A percentile compares a stretch with the other conserved stretches of the same genome.
Evolutionary conservation across 768 basidiomycete species (phyloP).

Genomic region (Jaapia argillacea): DNA sequence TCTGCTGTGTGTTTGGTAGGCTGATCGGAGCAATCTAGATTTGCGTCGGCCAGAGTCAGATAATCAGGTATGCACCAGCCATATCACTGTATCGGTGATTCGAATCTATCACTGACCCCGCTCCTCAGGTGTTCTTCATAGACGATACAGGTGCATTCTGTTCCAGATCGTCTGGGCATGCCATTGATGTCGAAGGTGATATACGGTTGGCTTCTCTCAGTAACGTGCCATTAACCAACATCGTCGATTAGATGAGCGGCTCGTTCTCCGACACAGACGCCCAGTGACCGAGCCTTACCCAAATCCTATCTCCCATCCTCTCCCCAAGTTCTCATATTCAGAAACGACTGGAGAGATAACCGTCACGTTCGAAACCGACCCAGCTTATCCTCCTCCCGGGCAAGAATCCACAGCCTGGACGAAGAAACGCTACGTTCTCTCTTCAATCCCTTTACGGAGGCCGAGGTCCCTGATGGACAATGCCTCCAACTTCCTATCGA

Average conservation of each 20-base stretch:
- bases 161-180: constrained; percentile 72
- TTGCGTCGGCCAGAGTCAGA: no score
- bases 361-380: constrained; percentile 52
- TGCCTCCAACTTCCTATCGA: constrained; percentile 55
- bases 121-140: constrained; percentile 70
- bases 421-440: constrained; percentile 49
- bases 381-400: constrained; percentile 39
- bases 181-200: constrained; percentile 69
- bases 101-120: no score
- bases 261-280: constrained; percentile 69
- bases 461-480: constrained; percentile 64
- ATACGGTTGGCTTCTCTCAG: not conserved
- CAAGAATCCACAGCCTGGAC: constrained; percentile 40
- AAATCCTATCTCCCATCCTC: constrained; percentile 65
- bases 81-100: no score
- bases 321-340: constrained; percentile 60
- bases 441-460: constrained; percentile 56
- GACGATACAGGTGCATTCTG: constrained; percentile 70
- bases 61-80: no score
- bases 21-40: no score
- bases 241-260: constrained; percentile 37
- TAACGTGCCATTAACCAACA: not conserved
- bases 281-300: constrained; percentile 73
- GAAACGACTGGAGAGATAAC: constrained; percentile 45
- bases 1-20: not conserved